Conservation (phyloP, 306 rosid genomes). For the Citrullus amarus region DNA sequence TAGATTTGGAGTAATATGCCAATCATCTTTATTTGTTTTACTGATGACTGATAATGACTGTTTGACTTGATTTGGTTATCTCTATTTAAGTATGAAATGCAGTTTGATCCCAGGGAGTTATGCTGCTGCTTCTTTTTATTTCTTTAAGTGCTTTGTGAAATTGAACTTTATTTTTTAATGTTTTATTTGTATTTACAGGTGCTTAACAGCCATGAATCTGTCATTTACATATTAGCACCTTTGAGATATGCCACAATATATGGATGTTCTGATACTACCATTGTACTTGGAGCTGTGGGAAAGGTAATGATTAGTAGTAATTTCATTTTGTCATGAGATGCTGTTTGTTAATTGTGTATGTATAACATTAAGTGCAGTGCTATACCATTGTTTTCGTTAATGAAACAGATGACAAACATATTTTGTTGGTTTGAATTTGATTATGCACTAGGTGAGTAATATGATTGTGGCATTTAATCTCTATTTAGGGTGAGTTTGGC, state of each 20-base stretch:
- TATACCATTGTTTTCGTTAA: background rate
- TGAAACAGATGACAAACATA: background rate
- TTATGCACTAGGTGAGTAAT: background rate
- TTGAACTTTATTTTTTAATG: background rate
- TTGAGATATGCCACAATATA: constrained; percentile 80
- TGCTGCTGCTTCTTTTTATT: background rate
- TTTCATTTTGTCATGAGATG: background rate
- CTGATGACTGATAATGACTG: background rate
- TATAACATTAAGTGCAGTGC: background rate
- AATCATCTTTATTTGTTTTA: background rate
- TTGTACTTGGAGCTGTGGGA: constrained; percentile 95
- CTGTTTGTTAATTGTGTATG: background rate
- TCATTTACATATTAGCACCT: constrained; percentile 72
- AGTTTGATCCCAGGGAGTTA: background rate
- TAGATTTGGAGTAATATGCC: background rate
- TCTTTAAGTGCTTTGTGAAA: background rate
- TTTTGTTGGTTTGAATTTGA: background rate
- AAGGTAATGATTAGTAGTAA: constrained; percentile 44
- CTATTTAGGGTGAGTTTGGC: background rate
- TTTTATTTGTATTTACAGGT: constrained; percentile 42
- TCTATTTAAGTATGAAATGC: background rate
- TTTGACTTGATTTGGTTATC: background rate
- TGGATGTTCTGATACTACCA: constrained; percentile 96
- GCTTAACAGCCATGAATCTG: constrained; percentile 86
- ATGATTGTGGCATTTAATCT: background rate